A percentile compares a stretch with the other conserved stretches of the same genome.
These are phyloP conservation scores for Coemansia sp. DNA, from an alignment of 192 early-diverging fungal genomes.

Conservation along the genomic window DNA sequence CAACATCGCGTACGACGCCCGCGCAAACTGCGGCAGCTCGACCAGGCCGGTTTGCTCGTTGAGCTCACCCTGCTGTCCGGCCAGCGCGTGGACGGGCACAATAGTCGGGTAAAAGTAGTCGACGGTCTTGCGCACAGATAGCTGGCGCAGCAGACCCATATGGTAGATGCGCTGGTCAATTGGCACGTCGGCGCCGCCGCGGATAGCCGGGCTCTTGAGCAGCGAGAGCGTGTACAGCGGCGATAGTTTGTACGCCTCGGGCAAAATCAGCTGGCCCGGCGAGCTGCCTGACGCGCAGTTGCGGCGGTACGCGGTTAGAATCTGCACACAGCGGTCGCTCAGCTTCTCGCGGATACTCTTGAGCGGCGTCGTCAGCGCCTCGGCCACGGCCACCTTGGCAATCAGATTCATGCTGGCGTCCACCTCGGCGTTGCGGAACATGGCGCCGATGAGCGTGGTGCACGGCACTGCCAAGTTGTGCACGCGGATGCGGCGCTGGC, in stretches of 20 bases:
- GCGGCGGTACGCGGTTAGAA: slow-evolving; percentile 85
- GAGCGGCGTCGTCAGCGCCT: slow-evolving; percentile 66
- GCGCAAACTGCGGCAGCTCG: slow-evolving; percentile 60
- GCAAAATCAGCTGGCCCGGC: slow-evolving; percentile 92
- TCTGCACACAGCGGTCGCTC: slow-evolving; percentile 81
- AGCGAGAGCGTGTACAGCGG: slow-evolving; percentile 82
- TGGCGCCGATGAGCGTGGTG: slow-evolving; percentile 68
- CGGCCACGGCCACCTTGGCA: slow-evolving; percentile 72
- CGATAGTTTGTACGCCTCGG: slow-evolving; percentile 91
- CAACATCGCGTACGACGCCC: slow-evolving; percentile 74
- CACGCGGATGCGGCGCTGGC: slow-evolving; percentile 86
- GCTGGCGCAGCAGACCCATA: slow-evolving; percentile 73
- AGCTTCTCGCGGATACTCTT: slow-evolving; percentile 75
- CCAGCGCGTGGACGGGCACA: slow-evolving; percentile 64
- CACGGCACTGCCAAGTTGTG: slow-evolving; percentile 79
- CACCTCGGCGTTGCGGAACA: slow-evolving; percentile 88
- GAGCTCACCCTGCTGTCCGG: slow-evolving; percentile 43
- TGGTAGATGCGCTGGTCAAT: slow-evolving; percentile 76
- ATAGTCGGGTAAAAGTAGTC: slow-evolving; percentile 81
- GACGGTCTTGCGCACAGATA: slow-evolving; percentile 71
- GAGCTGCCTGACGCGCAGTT: slow-evolving; percentile 83
- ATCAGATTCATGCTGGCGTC: slow-evolving; percentile 88
- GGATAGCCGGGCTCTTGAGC: slow-evolving; percentile 79
- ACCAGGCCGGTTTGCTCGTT: slow-evolving; percentile 56
- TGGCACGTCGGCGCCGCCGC: slow-evolving; percentile 67